Evolutionary conservation across 148 eudicot species (phyloP).

Genomic region (Fallopia convolvulus): DNA sequence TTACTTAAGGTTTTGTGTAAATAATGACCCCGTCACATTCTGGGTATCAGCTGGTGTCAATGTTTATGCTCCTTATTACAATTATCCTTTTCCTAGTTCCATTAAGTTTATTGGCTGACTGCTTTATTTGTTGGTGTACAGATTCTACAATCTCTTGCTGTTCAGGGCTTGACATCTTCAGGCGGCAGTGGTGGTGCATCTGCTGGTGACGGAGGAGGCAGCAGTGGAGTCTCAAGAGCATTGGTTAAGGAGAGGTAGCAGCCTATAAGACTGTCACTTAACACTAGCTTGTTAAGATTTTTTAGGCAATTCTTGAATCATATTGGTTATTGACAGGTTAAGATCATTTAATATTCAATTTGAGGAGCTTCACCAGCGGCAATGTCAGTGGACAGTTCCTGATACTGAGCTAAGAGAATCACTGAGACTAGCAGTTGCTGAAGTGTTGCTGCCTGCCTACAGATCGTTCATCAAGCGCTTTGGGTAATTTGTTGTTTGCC

Average conservation of each 20-base stretch:
- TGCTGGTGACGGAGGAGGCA: conserved; percentile 69
- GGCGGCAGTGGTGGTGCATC: conserved; percentile 60
- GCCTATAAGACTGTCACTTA: background rate
- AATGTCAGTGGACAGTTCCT: conserved; percentile 98
- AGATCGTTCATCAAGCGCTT: conserved; percentile 91
- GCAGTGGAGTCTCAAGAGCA: conserved; percentile 93
- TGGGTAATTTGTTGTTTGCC: conserved; percentile 44
- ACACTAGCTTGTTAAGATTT: too few relatives aligned
- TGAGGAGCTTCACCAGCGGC: conserved; percentile 98
- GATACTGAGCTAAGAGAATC: conserved; percentile 94
- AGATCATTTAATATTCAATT: conserved; percentile 78
- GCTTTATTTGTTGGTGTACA: conserved; percentile 16
- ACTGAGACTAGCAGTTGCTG: conserved; percentile 91
- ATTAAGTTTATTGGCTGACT: background rate
- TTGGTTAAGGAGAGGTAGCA: conserved; percentile 67
- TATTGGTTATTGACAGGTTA: conserved; percentile 37
- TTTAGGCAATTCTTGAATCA: background rate
- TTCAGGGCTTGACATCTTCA: conserved; percentile 82
- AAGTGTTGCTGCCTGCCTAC: conserved; percentile 91
- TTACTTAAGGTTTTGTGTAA: background rate
- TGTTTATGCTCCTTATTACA: background rate
- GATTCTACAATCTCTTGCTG: conserved; percentile 84
- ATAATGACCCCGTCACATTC: background rate
- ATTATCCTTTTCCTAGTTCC: background rate
- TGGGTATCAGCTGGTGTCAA: background rate